These are phyloP conservation scores for Cladosporium sp. DNA, from an alignment of 2,329 filamentous ascomycete genomes.

Conservation along the genomic window DNA sequence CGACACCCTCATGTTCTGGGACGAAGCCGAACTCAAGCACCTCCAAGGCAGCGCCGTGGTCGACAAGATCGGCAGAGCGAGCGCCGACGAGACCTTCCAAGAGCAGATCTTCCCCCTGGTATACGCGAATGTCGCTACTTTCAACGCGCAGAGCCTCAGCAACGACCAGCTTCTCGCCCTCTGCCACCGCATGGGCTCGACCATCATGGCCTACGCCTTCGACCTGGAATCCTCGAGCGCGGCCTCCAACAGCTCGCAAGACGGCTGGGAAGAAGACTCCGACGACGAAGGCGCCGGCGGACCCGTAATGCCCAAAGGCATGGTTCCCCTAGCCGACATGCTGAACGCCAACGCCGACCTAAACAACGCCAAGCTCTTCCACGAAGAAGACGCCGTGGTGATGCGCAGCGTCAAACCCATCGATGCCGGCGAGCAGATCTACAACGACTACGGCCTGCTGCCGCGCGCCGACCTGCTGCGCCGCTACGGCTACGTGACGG, in stretches of 20 bases:
- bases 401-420: conserved; percentile 44
- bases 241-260: conserved; percentile 47
- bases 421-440: conserved; percentile 66
- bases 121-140: conserved; percentile 33
- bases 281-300: conserved; percentile 42
- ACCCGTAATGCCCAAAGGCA: conserved; percentile 58
- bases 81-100: conserved; percentile 67
- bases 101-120: conserved; percentile 53
- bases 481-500: conserved; percentile 82
- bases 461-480: conserved; percentile 78
- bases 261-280: conserved; percentile 39
- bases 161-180: conserved; percentile 50
- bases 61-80: conserved; percentile 68
- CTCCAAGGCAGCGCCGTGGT: conserved; percentile 75
- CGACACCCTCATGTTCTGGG: conserved; percentile 90
- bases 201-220: conserved; percentile 92
- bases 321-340: conserved; percentile 88
- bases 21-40: conserved; percentile 61
- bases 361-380: conserved; percentile 70
- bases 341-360: conserved; percentile 79
- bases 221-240: conserved; percentile 57
- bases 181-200: conserved; percentile 78
- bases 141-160: conserved; percentile 37
- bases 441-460: conserved; percentile 86
- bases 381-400: conserved; percentile 47